A percentile compares a stretch with the other conserved stretches of the same genome.
Evolutionary conservation across 2,329 filamentous ascomycete species (phyloP).

Genomic region (Fusarium napiforme): DNA sequence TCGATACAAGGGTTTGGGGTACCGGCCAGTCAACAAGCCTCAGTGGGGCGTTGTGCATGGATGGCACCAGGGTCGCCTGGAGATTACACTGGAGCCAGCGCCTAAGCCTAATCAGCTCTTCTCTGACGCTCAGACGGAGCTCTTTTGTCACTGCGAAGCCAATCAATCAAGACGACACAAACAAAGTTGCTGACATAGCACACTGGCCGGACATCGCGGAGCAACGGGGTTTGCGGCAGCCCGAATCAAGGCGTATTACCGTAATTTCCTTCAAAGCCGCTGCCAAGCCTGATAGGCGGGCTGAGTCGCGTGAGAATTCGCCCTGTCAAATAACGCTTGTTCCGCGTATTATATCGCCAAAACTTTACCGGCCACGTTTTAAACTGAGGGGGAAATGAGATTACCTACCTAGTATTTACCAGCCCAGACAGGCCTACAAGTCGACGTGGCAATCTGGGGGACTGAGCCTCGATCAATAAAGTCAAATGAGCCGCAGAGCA

Average conservation of each 20-base stretch:
- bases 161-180: constrained; percentile 27
- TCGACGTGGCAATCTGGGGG: constrained; percentile 5
- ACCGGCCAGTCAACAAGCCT: constrained; percentile 37
- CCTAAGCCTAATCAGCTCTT: constrained; percentile 37
- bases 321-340: constrained; percentile 25
- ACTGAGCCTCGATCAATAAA: constrained; percentile 15
- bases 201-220: constrained; percentile 34
- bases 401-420: neutral
- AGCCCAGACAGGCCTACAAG: neutral
- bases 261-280: constrained; percentile 42
- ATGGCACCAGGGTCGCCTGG: constrained; percentile 33
- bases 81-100: constrained; percentile 43
- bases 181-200: constrained; percentile 39
- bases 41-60: constrained; percentile 33
- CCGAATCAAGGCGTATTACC: constrained; percentile 42
- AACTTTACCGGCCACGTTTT: constrained; percentile 14
- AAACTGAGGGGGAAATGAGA: constrained; percentile 15
- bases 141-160: constrained; percentile 26
- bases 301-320: constrained; percentile 39
- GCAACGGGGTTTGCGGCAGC: constrained; percentile 41
- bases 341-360: constrained; percentile 23
- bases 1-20: constrained; percentile 42
- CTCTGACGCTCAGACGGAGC: constrained; percentile 38
- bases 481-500: neutral
- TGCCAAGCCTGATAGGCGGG: constrained; percentile 37